A percentile compares a stretch with the other conserved stretches of the same genome.
These are phyloP conservation scores for Xanthoconium purpureum DNA, from an alignment of 768 basidiomycete species.

Conservation along the genomic window DNA sequence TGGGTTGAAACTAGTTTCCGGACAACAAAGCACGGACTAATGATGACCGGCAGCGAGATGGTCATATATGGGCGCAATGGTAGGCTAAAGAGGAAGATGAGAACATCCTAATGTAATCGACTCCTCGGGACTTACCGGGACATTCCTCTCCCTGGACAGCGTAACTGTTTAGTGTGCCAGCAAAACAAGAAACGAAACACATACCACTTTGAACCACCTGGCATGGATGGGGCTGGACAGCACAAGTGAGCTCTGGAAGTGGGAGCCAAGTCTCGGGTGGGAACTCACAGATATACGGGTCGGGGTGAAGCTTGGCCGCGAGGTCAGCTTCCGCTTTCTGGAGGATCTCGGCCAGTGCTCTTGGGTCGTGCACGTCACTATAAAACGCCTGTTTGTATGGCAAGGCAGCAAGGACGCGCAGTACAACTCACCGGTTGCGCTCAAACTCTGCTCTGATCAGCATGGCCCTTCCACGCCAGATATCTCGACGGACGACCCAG, in stretches of 20 bases:
- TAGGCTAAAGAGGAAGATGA: conserved; percentile 43
- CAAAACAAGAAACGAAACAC: conserved; percentile 26
- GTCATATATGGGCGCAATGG: conserved; percentile 62
- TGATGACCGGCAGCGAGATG: conserved; percentile 42
- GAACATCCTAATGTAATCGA: background rate
- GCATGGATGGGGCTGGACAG: conserved; percentile 66
- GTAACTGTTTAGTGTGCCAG: background rate
- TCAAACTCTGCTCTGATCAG: conserved; percentile 92
- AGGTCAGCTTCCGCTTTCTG: conserved; percentile 77
- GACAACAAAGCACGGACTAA: conserved; percentile 9
- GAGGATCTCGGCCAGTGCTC: conserved; percentile 73
- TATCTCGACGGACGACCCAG: conserved; percentile 83
- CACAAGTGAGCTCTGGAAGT: conserved; percentile 1
- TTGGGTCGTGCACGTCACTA: conserved; percentile 82
- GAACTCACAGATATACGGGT: conserved; percentile 87
- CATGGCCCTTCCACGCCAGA: conserved; percentile 84
- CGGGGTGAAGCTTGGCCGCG: conserved; percentile 71
- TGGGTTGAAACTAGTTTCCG: background rate
- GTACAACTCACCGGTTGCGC: conserved; percentile 65
- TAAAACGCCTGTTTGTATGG: background rate
- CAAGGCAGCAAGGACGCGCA: conserved; percentile 12
- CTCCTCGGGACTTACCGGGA: conserved; percentile 54
- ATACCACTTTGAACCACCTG: conserved; percentile 96
- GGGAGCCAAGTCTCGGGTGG: background rate
- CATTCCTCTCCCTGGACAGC: conserved; percentile 71